These are phyloP conservation scores for Mycena polygramma DNA, from an alignment of 768 basidiomycete species.

Conservation along the genomic window DNA sequence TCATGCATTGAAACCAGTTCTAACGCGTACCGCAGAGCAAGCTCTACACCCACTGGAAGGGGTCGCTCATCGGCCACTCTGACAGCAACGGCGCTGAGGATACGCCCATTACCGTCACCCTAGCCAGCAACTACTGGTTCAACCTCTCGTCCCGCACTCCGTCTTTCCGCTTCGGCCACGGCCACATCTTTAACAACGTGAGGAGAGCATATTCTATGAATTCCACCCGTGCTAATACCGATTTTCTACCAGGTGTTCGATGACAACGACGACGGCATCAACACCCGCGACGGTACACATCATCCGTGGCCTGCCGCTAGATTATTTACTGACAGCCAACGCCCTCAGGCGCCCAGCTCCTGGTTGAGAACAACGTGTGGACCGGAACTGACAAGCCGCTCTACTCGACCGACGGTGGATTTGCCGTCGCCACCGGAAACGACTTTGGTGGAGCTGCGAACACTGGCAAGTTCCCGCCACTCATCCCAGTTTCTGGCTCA, in stretches of 20 bases:
- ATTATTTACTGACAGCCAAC: not conserved
- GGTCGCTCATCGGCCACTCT: conserved; percentile 58
- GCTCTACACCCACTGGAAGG: conserved; percentile 62
- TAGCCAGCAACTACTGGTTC: conserved; percentile 57
- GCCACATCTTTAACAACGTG: conserved; percentile 60
- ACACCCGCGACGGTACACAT: conserved; percentile 54
- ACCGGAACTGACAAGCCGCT: conserved; percentile 55
- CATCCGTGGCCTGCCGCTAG: not conserved
- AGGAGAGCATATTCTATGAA: not conserved
- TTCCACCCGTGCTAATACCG: not conserved
- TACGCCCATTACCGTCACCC: conserved; percentile 42
- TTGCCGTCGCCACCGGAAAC: conserved; percentile 55
- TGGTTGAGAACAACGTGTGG: conserved; percentile 64
- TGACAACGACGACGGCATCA: conserved; percentile 58
- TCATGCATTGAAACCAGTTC: not conserved
- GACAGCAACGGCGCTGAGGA: conserved; percentile 56
- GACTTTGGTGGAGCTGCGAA: conserved; percentile 50
- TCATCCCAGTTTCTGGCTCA: not conserved
- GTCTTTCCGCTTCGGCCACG: conserved; percentile 61
- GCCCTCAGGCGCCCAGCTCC: conserved; percentile 56
- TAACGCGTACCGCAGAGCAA: conserved; percentile 40
- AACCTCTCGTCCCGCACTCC: conserved; percentile 61
- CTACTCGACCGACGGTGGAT: conserved; percentile 57
- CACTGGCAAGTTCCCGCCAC: conserved; percentile 31
- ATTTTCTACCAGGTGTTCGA: conserved; percentile 47